Conservation (phyloP, 805 yeast species). For the Kodamaea kakaduensis region DNA sequence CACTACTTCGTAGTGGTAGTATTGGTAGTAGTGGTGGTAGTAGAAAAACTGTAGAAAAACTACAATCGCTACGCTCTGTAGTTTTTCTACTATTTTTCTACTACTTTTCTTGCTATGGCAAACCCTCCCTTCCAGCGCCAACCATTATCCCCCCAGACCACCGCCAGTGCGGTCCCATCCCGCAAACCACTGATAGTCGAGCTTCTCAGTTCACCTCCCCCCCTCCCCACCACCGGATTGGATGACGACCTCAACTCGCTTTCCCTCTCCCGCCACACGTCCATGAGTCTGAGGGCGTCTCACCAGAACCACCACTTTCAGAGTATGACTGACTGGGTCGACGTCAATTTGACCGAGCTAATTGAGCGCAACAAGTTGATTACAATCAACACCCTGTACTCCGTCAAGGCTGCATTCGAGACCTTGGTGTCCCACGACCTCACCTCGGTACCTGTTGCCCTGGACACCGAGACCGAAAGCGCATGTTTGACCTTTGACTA, state of each 20-base stretch:
- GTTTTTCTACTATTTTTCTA: too few species aligned
- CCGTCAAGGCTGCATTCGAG: constrained; percentile 88
- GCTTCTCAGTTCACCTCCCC: constrained; percentile 72
- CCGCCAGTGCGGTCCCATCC: constrained; percentile 16
- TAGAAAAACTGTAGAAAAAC: too few species aligned
- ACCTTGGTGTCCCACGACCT: constrained; percentile 65
- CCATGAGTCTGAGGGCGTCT: constrained; percentile 24
- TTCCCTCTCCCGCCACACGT: constrained; percentile 35
- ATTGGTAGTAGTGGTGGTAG: too few species aligned
- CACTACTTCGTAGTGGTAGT: too few species aligned
- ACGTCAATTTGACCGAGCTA: constrained; percentile 64
- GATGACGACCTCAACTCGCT: constrained; percentile 38
- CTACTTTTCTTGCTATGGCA: constrained; percentile 10
- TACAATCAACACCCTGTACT: constrained; percentile 56
- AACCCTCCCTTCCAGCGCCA: constrained; percentile 15
- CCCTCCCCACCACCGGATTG: constrained; percentile 41
- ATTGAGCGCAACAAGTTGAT: constrained; percentile 77
- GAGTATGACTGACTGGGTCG: constrained; percentile 58
- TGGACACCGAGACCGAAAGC: constrained; percentile 45
- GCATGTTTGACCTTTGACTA: constrained; percentile 87
- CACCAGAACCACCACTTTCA: constrained; percentile 7
- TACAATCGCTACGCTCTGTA: background rate
- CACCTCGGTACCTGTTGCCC: constrained; percentile 79
- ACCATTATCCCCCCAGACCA: constrained; percentile 10
- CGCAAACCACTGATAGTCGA: constrained; percentile 68